Base-by-base conservation (phyloP, 1,139 yeast genomes). In the Geotrichum restrictum region DNA sequence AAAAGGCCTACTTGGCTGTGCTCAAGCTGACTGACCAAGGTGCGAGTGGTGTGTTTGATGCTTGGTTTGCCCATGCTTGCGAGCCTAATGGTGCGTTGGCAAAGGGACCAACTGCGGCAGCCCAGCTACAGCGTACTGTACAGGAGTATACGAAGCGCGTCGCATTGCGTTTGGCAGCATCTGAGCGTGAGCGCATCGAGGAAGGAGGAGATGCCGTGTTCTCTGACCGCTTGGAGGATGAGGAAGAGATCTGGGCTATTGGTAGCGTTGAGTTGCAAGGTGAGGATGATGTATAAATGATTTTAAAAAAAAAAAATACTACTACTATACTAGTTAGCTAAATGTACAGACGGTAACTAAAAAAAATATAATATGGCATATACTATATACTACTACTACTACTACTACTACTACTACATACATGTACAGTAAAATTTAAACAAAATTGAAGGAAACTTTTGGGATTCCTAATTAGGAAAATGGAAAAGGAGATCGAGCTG, bases 201-300 rank as follows among this genome's bases (percentile, higher is more conserved):
- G 95, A 89, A 22, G 97, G 96, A 49, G 97, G 97, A 56, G 97
- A 89, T 65, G 79, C 91, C 0, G 81, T 88, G 77, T 87, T 78
- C 67, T 83, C 93, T 60, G 97, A 89, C 67, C 77, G 87, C 62
- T 80, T 80, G 63, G 97, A 89, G 70, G 96, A 89, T 67, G 95
- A 86, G 64, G 71, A 70, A 53, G 96, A 89, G 68, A 82, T 89
- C 34, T 88, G 96, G 96, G 83, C 93, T 5, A 83, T 88, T 59
- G 95, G 95, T 50, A 83, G 83, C 46, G 79, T 81, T 55, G 85
- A 80, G 56, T 50, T 77, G 33, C 34, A 44, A n/a, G 29, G 27
- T n/a, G 53, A 52, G 19, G 50, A 48, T 11, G 55, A 53, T 24
- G 49, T 43, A 27, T 53, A 53, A 36, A 19, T 10, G 40, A n/a